A percentile compares a stretch with the other conserved stretches of the same genome.
Conservation (phyloP, 2,329 filamentous ascomycete species). For the Cladosporium oxysporum region DNA sequence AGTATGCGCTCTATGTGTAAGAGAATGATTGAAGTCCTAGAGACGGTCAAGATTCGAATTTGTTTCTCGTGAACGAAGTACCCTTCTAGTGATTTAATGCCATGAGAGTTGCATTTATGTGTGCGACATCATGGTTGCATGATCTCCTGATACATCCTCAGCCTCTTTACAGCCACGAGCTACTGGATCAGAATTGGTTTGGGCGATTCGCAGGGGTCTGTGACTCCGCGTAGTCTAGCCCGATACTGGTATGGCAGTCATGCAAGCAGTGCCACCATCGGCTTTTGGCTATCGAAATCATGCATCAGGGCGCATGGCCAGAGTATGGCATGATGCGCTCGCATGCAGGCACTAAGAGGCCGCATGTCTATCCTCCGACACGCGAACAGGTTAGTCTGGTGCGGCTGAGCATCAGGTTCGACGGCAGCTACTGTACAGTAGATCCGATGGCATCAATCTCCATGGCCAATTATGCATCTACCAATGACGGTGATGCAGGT, state of each 20-base stretch:
- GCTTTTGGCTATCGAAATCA: conserved; percentile 15
- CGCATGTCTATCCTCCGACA: neutral
- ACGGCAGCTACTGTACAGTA: neutral
- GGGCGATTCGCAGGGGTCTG: neutral
- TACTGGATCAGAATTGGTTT: neutral
- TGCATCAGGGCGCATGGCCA: neutral
- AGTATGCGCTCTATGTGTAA: neutral
- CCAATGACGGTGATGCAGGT: neutral
- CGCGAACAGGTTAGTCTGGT: neutral
- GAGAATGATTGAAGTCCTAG: neutral
- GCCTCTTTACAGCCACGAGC: conserved; percentile 8
- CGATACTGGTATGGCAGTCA: neutral
- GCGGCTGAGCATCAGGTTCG: neutral
- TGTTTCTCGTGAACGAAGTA: neutral
- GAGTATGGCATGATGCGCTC: neutral
- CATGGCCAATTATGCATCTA: neutral
- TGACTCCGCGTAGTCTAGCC: neutral
- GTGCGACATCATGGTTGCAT: neutral
- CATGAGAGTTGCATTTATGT: neutral
- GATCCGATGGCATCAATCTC: neutral
- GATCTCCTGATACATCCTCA: conserved; percentile 1
- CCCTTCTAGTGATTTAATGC: neutral
- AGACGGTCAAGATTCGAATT: no score
- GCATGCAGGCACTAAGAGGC: neutral
- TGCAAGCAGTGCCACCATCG: neutral